Percentiles rank a stretch among this genome's conserved stretches.
phyloP scores from a whole-genome alignment of 2,329 filamentous ascomycete genomes.

The Colletotrichum orchidophilum region DNA sequence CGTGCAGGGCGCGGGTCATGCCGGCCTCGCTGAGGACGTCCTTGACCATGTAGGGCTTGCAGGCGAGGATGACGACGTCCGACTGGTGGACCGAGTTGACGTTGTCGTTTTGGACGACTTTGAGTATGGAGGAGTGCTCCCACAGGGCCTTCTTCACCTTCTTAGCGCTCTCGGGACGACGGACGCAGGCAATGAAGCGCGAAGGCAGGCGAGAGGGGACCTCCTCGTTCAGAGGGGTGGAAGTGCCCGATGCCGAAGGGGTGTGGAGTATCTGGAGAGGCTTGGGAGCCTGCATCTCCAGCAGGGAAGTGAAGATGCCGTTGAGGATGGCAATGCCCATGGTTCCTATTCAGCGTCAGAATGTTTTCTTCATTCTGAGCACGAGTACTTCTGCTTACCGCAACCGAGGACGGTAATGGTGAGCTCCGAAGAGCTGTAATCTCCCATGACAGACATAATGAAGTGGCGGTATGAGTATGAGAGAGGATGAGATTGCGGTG shows the following conservation, averaged over 20 bases:
- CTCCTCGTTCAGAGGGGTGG: slow-evolving; percentile 54
- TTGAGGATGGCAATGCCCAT: slow-evolving; percentile 88
- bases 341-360: slow-evolving; percentile 63
- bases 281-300: slow-evolving; percentile 56
- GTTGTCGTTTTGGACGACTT: slow-evolving; percentile 78
- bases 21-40: slow-evolving; percentile 74
- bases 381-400: slow-evolving; percentile 60
- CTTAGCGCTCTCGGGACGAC: slow-evolving; percentile 73
- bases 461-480: slow-evolving; percentile 19
- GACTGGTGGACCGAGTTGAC: slow-evolving; percentile 71
- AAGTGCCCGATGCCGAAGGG: slow-evolving; percentile 45
- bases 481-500: background rate
- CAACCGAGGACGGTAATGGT: slow-evolving; percentile 86
- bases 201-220: slow-evolving; percentile 70
- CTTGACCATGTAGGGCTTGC: slow-evolving; percentile 80
- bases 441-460: slow-evolving; percentile 42
- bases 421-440: slow-evolving; percentile 58
- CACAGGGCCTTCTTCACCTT: slow-evolving; percentile 73
- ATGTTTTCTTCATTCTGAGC: background rate
- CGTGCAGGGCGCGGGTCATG: slow-evolving; percentile 76
- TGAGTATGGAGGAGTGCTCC: slow-evolving; percentile 69
- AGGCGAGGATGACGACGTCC: slow-evolving; percentile 80
- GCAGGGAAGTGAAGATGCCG: slow-evolving; percentile 79
- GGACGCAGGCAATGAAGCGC: slow-evolving; percentile 84
- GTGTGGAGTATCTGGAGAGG: slow-evolving; percentile 51